A percentile compares a stretch with the other conserved stretches of the same genome.
phyloP scores from a whole-genome alignment of 2,329 filamentous ascomycete genomes.

The Intubia oerlemansii region DNA sequence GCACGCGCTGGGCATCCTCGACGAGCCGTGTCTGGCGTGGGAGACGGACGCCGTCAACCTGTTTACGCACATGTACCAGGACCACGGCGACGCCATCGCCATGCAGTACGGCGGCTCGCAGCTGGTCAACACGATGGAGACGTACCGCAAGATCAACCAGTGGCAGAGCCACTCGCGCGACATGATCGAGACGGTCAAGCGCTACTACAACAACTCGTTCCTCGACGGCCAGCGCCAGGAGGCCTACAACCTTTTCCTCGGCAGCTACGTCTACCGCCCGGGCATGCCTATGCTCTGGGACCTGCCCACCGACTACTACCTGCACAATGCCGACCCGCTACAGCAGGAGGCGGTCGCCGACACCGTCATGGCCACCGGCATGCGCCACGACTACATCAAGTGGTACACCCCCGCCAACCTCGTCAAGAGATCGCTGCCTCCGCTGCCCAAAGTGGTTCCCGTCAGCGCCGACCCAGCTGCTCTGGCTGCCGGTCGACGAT shows the following conservation, averaged over 20 bases:
- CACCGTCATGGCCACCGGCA: neutral
- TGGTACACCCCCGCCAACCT: slow-evolving; percentile 71
- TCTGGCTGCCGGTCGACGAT: neutral
- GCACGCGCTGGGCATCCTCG: slow-evolving; percentile 73
- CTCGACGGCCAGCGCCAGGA: slow-evolving; percentile 95
- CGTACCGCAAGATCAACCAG: slow-evolving; percentile 95
- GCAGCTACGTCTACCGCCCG: slow-evolving; percentile 77
- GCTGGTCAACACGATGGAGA: slow-evolving; percentile 97
- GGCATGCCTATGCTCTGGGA: slow-evolving; percentile 96
- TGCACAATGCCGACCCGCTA: slow-evolving; percentile 74
- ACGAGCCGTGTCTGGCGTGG: slow-evolving; percentile 57
- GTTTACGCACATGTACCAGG: slow-evolving; percentile 96
- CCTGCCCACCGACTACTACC: slow-evolving; percentile 80
- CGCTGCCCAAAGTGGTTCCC: slow-evolving; percentile 11
- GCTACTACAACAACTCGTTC: slow-evolving; percentile 95
- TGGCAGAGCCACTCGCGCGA: slow-evolving; percentile 95
- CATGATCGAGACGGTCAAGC: slow-evolving; percentile 98
- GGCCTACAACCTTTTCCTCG: slow-evolving; percentile 91
- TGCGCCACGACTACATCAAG: slow-evolving; percentile 59
- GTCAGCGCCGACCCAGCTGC: slow-evolving; percentile 25
- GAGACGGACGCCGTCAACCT: slow-evolving; percentile 91
- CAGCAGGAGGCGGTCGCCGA: slow-evolving; percentile 13
- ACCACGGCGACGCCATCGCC: slow-evolving; percentile 92
- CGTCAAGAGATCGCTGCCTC: slow-evolving; percentile 37
- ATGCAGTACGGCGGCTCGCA: slow-evolving; percentile 96